Percentiles rank a stretch among this genome's conserved stretches.
These are phyloP conservation scores for Nemania abortiva DNA, from an alignment of 2,329 filamentous ascomycete species.

Conservation along the genomic window DNA sequence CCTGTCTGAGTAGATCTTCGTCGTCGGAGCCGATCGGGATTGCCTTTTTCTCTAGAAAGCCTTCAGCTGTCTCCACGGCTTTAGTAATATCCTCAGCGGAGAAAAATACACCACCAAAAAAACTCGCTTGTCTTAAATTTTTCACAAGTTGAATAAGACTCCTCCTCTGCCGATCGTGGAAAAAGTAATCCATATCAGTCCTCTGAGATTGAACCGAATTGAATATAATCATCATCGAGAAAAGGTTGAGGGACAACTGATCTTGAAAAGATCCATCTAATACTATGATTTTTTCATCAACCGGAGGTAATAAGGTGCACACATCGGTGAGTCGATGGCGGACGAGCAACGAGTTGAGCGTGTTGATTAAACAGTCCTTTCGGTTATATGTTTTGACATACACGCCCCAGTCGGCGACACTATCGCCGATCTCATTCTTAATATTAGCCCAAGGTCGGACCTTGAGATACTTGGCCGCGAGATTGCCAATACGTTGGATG, in stretches of 20 bases:
- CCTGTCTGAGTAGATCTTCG: slow-evolving; percentile 68
- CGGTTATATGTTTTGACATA: slow-evolving; percentile 74
- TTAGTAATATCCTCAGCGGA: slow-evolving; percentile 70
- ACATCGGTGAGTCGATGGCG: slow-evolving; percentile 83
- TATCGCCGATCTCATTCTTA: slow-evolving; percentile 64
- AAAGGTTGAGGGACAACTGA: slow-evolving; percentile 84
- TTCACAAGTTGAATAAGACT: slow-evolving; percentile 75
- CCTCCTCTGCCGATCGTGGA: slow-evolving; percentile 79
- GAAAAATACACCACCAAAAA: slow-evolving; percentile 86
- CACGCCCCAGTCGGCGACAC: slow-evolving; percentile 74
- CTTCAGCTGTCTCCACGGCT: slow-evolving; percentile 73
- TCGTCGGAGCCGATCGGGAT: slow-evolving; percentile 73
- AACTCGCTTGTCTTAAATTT: slow-evolving; percentile 85
- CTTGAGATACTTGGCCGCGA: slow-evolving; percentile 78
- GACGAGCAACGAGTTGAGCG: slow-evolving; percentile 83
- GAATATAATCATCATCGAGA: slow-evolving; percentile 84
- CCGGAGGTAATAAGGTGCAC: slow-evolving; percentile 74
- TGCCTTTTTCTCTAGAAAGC: slow-evolving; percentile 74
- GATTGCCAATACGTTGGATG: slow-evolving; percentile 73
- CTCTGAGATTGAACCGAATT: slow-evolving; percentile 92
- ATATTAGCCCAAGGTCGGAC: slow-evolving; percentile 83
- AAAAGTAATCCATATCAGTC: slow-evolving; percentile 87
- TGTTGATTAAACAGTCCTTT: slow-evolving; percentile 72
- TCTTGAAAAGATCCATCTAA: slow-evolving; percentile 88
- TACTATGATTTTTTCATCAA: slow-evolving; percentile 77